A percentile compares a stretch with the other conserved stretches of the same genome.
These are phyloP conservation scores for Apodospora peruviana DNA, from an alignment of 495 filamentous ascomycete genomes.

Conservation along the genomic window DNA sequence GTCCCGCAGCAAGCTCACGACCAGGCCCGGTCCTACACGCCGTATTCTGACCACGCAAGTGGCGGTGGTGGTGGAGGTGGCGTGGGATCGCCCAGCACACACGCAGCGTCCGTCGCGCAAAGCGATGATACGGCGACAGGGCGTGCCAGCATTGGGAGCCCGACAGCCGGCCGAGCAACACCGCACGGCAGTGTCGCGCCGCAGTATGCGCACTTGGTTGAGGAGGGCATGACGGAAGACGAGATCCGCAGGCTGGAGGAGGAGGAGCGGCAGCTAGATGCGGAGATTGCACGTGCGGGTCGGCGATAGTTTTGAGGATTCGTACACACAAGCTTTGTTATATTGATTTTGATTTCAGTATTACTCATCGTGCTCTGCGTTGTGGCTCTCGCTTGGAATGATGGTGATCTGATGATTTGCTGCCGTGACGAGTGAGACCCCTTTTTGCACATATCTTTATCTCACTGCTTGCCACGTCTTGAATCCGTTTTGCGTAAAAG, in stretches of 20 bases:
- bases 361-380: too few relatives aligned
- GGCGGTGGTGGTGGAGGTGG: not conserved
- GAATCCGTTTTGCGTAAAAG: too few relatives aligned
- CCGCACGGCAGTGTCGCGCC: constrained; percentile 16
- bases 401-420: too few relatives aligned
- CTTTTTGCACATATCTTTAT: too few relatives aligned
- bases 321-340: not conserved
- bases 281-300: constrained; percentile 38
- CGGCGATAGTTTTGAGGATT: constrained; percentile 13
- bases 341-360: too few relatives aligned
- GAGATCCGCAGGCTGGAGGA: constrained; percentile 43
- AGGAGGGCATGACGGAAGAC: constrained; percentile 47
- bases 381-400: too few relatives aligned
- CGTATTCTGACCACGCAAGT: constrained; percentile 30
- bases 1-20: constrained; percentile 5
- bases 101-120: constrained; percentile 7
- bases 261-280: constrained; percentile 43
- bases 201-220: constrained; percentile 41
- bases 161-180: constrained; percentile 17
- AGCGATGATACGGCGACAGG: not conserved
- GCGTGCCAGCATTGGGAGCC: constrained; percentile 9
- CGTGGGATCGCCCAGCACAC: constrained; percentile 7
- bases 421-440: too few relatives aligned
- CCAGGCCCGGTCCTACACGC: constrained; percentile 23
- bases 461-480: too few relatives aligned